Percentiles rank a stretch among this genome's conserved stretches.
Conservation (phyloP, 345 rosid genomes). For the Rhodamnia rubescens region DNA sequence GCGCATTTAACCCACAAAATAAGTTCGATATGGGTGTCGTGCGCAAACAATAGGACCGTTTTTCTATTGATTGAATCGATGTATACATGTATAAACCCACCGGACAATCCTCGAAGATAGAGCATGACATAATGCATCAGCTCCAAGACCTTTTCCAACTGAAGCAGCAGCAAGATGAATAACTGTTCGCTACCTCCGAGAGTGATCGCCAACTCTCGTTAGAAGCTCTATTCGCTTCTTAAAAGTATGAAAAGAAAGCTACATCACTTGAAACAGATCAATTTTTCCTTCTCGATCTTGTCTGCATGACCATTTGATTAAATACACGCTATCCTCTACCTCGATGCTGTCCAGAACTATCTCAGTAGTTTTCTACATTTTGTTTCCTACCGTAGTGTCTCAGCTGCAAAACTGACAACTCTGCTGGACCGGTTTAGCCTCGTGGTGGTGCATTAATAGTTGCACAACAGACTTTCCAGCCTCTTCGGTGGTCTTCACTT, state of each 20-base stretch:
- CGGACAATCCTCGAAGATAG: not conserved
- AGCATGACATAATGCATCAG: not conserved
- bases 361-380: not conserved
- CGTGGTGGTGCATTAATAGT: not conserved
- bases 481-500: not conserved
- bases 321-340: not conserved
- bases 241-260: not conserved
- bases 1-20: not conserved
- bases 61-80: not conserved
- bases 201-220: fast-evolving
- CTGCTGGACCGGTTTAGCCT: not conserved
- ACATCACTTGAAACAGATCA: not conserved
- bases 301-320: not conserved
- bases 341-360: not conserved
- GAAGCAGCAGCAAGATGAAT: not conserved
- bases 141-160: not conserved
- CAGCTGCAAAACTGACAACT: not conserved
- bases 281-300: not conserved
- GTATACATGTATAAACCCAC: not conserved
- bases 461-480: not conserved
- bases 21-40: not conserved
- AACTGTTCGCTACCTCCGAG: not conserved
- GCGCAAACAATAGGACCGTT: not conserved
- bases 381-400: not conserved
- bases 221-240: not conserved